Base-by-base conservation (phyloP, 345 rosid genomes). In the Abelmoschus esculentus region DNA sequence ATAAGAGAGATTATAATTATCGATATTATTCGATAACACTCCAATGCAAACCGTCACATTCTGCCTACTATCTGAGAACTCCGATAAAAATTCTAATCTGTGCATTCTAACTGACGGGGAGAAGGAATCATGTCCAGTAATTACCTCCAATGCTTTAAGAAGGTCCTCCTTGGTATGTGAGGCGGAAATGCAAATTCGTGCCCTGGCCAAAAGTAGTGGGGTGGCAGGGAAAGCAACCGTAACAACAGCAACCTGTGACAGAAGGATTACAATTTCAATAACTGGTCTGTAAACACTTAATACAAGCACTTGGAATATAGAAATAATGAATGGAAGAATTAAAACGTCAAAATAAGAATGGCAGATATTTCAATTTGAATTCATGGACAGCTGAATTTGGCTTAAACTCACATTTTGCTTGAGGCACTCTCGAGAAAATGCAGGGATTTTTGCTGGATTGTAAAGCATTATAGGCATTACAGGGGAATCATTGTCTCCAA, bases 391-490 rank as follows among this genome's bases (percentile, higher is more conserved):
- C 28, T 32, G 9, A 34, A n/a, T 36, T 54, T 17, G 44, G 32
- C 3, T 54, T 36, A 6, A 29, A 70, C 83, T 80, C 53, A 84
- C 98, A 47, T 93, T 88, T 58, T 86, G 86, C 66, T 81, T 86
- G 50, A 91, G 83, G 72, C 98, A 91, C 79, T 86, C 96, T 60
- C 99, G 83, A 50, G 99, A 95, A 84, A 95, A 95, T 46, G 99
- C 96, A 59, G 97, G 96, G 57, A 90, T 95, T 79, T 95, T 91
- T 14, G 96, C 96, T 22, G 97, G 96, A 79, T 95, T 88, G 81
- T 95, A 95, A 70, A 95, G 90, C 99, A 95, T 95, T 68, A 95
- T 91, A 13, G 99, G 96, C 97, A 95, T 91, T 34, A 95, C 85
- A 15, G 99, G 97, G 34, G 99, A 95, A 81, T 95, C 99, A 54